Evolutionary conservation across 495 filamentous ascomycete genomes (phyloP).

Genomic region (Penicillium dipodomyicola): DNA sequence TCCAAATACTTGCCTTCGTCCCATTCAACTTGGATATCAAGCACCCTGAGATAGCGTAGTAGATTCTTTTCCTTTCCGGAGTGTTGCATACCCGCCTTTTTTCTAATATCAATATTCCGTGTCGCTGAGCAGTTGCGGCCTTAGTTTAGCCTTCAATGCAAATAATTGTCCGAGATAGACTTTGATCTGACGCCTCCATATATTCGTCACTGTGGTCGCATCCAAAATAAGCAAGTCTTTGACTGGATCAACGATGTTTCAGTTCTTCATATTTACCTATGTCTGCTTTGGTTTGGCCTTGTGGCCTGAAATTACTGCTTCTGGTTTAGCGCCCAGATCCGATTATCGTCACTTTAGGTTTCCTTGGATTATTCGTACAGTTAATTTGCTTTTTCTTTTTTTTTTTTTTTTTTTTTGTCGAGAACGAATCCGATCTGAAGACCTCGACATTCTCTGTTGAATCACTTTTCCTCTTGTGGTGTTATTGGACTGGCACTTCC

Average conservation of each 20-base stretch:
- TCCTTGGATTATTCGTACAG: slow-evolving; percentile 1
- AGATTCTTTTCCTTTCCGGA: slow-evolving; percentile 4
- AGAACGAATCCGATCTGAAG: background rate
- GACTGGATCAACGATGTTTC: background rate
- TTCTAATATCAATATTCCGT: slow-evolving; percentile 33
- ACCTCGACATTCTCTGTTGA: background rate
- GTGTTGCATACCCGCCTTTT: slow-evolving; percentile 25
- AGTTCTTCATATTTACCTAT: background rate
- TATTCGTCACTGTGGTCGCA: background rate
- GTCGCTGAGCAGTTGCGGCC: slow-evolving; percentile 27
- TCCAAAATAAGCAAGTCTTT: background rate
- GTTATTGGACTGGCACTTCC: background rate
- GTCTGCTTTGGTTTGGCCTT: background rate
- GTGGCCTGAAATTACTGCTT: background rate
- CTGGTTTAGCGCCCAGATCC: background rate
- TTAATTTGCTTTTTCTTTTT: background rate
- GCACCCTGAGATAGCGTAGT: slow-evolving; percentile 8
- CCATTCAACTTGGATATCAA: slow-evolving; percentile 18
- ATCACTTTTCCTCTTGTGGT: background rate
- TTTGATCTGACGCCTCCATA: background rate
- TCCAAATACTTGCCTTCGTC: slow-evolving; percentile 18
- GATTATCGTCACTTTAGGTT: background rate
- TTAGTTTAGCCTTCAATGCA: slow-evolving; percentile 32
- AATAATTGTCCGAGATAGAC: slow-evolving; percentile 21
- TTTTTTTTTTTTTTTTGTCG: too few relatives aligned